phyloP scores from a whole-genome alignment of 2,329 filamentous ascomycete species.

The Calonectria fujianensis region DNA sequence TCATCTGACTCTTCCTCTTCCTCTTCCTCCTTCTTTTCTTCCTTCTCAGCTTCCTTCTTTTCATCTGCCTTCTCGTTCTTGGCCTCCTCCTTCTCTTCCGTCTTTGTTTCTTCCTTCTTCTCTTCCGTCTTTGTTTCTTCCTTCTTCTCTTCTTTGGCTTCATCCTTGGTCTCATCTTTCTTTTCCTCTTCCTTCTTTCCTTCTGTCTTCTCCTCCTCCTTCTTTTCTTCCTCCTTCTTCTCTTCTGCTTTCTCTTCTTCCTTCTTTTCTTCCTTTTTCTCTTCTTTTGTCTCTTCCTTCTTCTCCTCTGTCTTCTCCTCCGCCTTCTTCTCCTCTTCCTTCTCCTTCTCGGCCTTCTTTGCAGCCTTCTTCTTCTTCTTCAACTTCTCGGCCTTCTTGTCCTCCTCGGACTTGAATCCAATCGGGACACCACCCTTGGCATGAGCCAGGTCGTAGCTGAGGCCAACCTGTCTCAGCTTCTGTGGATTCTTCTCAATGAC shows the following conservation, averaged over 20 bases:
- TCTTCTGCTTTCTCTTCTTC: slow-evolving; percentile 42
- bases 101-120: not conserved
- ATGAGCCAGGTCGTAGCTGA: slow-evolving; percentile 77
- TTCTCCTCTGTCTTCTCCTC: slow-evolving; percentile 50
- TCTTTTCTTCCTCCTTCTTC: slow-evolving; percentile 32
- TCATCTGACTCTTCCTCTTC: not conserved
- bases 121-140: not conserved
- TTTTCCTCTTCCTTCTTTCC: not conserved
- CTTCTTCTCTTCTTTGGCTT: not conserved
- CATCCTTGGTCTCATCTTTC: not conserved
- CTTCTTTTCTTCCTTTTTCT: not conserved
- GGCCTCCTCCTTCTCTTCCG: not conserved
- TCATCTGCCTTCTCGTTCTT: not conserved
- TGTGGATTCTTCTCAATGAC: slow-evolving; percentile 70
- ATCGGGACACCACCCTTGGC: slow-evolving; percentile 71
- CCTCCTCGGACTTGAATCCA: slow-evolving; percentile 46
- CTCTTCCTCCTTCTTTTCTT: not conserved
- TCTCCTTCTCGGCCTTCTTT: slow-evolving; percentile 32
- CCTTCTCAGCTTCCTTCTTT: not conserved
- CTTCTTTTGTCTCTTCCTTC: slow-evolving; percentile 42
- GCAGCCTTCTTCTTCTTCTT: slow-evolving; percentile 27
- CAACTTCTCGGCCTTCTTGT: slow-evolving; percentile 65
- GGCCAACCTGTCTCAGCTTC: slow-evolving; percentile 77
- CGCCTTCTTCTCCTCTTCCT: slow-evolving; percentile 48
- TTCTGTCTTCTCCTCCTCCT: slow-evolving; percentile 36